These are phyloP conservation scores for Cardamine chenopodiifolia DNA, from an alignment of 345 rosid species.

Conservation along the genomic window DNA sequence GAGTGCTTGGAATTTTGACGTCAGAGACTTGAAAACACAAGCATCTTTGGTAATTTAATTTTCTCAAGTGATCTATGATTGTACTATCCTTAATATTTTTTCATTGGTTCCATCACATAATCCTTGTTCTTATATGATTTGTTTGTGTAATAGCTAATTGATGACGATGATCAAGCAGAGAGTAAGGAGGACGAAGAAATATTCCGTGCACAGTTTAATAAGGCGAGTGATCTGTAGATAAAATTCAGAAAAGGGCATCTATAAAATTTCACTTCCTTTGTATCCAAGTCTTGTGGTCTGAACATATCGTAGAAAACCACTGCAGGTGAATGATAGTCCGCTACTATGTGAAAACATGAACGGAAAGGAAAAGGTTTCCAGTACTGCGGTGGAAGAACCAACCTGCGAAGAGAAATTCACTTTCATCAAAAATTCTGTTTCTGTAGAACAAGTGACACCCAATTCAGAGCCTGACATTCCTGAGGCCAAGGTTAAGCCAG, in stretches of 20 bases:
- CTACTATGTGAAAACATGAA: conserved; percentile 45
- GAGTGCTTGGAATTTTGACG: conserved; percentile 98
- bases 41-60: conserved; percentile 78
- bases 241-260: not conserved
- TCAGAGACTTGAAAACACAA: conserved; percentile 92
- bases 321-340: conserved; percentile 49
- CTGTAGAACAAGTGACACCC: conserved; percentile 53
- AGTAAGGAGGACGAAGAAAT: conserved; percentile 61
- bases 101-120: conserved; percentile 18
- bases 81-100: conserved; percentile 14
- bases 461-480: conserved; percentile 54
- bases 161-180: conserved; percentile 72
- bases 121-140: conserved; percentile 23
- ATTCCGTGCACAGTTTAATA: conserved; percentile 24
- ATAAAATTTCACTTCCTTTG: conserved; percentile 15
- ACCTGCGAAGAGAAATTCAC: conserved; percentile 45
- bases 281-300: conserved; percentile 40
- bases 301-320: conserved; percentile 35
- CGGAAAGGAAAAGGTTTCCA: conserved; percentile 56
- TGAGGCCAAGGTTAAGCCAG: conserved; percentile 53
- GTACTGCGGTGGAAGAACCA: conserved; percentile 50
- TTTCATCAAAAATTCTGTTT: conserved; percentile 49
- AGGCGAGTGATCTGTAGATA: conserved; percentile 32
- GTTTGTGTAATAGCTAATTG: conserved; percentile 58
- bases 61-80: not conserved